Percentiles rank a stretch among this genome's conserved stretches.
Conservation (phyloP, 2,329 filamentous ascomycete species). For the Fusarium compactum region DNA sequence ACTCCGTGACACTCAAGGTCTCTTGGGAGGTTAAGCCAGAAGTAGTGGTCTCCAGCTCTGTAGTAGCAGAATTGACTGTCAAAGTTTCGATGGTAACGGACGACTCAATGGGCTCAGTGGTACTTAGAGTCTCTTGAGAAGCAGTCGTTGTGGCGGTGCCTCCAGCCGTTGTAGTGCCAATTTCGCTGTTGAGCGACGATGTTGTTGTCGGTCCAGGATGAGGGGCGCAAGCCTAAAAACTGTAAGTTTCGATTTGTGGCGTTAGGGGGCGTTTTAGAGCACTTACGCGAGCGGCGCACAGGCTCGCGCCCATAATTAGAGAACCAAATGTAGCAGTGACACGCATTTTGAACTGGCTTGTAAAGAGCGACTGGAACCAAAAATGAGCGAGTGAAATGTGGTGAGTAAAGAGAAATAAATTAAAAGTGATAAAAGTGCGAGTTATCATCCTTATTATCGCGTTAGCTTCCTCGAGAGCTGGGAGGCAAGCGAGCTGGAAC, state of each 20-base stretch:
- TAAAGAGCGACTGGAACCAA: neutral
- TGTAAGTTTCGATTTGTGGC: neutral
- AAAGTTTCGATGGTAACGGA: neutral
- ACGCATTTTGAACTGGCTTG: neutral
- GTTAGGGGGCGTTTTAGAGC: neutral
- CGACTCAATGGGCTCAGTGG: no score
- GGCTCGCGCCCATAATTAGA: neutral
- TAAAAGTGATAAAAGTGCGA: neutral
- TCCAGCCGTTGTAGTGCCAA: neutral
- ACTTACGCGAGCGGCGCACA: constrained; percentile 15
- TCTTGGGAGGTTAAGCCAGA: neutral
- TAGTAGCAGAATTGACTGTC: neutral
- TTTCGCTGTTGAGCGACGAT: neutral
- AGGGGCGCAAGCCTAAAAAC: constrained; percentile 7
- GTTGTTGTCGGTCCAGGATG: neutral
- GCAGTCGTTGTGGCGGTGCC: neutral
- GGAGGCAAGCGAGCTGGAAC: neutral
- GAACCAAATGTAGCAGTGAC: neutral
- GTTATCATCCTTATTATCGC: neutral
- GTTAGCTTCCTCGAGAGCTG: neutral
- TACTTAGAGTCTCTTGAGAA: no score
- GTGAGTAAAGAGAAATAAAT: neutral
- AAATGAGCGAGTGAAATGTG: neutral
- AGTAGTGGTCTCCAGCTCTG: neutral
- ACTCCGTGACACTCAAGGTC: neutral